phyloP scores from a whole-genome alignment of 2,329 filamentous ascomycete species.

The Paraphoma sp. region DNA sequence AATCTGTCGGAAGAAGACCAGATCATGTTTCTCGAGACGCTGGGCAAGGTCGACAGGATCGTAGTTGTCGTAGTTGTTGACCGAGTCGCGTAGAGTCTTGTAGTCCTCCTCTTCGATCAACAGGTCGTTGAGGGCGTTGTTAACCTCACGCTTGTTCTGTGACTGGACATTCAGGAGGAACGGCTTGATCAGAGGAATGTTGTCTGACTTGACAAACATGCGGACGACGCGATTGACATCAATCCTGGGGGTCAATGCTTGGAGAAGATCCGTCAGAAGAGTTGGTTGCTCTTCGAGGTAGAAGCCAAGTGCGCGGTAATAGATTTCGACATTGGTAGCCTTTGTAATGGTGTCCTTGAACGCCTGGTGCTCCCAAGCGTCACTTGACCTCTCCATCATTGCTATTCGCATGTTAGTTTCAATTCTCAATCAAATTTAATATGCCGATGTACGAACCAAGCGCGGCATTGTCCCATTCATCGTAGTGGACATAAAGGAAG shows the following conservation, averaged over 20 bases:
- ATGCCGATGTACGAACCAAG: conserved; percentile 51
- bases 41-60: conserved; percentile 91
- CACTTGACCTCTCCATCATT: conserved; percentile 96
- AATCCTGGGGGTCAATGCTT: conserved; percentile 88
- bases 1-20: conserved; percentile 99
- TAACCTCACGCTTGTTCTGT: conserved; percentile 98
- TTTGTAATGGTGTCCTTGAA: conserved; percentile 99
- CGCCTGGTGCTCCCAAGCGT: conserved; percentile 98
- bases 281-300: conserved; percentile 97
- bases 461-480: conserved; percentile 97
- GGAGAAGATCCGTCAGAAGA: conserved; percentile 91
- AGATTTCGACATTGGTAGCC: conserved; percentile 98
- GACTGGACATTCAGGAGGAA: conserved; percentile 95
- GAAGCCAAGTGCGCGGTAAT: conserved; percentile 96
- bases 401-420: conserved; percentile 51
- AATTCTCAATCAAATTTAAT: background rate
- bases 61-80: conserved; percentile 99
- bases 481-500: conserved; percentile 97
- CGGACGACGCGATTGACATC: conserved; percentile 99
- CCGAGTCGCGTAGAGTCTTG: conserved; percentile 96
- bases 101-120: conserved; percentile 99
- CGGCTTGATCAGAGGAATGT: conserved; percentile 96
- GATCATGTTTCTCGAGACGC: conserved; percentile 93
- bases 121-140: conserved; percentile 96
- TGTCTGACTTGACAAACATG: conserved; percentile 98